Evolutionary conservation across 768 basidiomycete genomes (phyloP), one percentile per base, ranked within the genome.

Genomic region (Pleurotus platypus): DNA sequence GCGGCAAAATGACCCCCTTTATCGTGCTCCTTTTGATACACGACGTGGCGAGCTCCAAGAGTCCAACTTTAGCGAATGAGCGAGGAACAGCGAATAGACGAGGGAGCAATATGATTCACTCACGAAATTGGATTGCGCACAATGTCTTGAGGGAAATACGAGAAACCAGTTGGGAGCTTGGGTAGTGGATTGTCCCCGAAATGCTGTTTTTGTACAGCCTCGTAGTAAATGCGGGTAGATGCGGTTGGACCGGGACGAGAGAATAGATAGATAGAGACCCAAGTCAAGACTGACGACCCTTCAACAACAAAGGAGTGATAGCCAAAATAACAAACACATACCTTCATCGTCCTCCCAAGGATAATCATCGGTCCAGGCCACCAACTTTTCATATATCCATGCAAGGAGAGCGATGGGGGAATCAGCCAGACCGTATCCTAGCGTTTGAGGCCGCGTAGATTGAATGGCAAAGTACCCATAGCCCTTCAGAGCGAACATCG

Each of bases 311-410:
- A n/a, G 5, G 49, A n/a, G 57, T 53, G 2, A 63, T 62, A 35
- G 63, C 46, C 5, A 49, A 62, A 56, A 50, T 20, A 22, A 22
- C 45, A 13, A 24, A 35, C 20, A 54, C 42, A 15, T 56, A 78
- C 85, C 72, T 69, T 85, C 81, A 24, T 85, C 83, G 47, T 84
- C 80, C 8, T 72, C 71, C 83, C 84, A 86, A 0, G 74, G 73
- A 64, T 86, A 84, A 2, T 64, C 59, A 60, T 85, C 83, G 0
- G 77, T 76, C 77, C 78, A 81, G 30, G 66, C 64, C 20, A 76
- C 70, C 12, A 81, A 61, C 54, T 82, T 80, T 61, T 82, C 80
- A 56, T 80, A 82, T 16, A 83, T 78, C 80, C 80, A 82, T 2
- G 72, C 78, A 9, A 82, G 70, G 20, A 82, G 59, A 1, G 81